Conservation (phyloP, 192 early-diverging fungal genomes). For the Allomyces macrogynus region DNA sequence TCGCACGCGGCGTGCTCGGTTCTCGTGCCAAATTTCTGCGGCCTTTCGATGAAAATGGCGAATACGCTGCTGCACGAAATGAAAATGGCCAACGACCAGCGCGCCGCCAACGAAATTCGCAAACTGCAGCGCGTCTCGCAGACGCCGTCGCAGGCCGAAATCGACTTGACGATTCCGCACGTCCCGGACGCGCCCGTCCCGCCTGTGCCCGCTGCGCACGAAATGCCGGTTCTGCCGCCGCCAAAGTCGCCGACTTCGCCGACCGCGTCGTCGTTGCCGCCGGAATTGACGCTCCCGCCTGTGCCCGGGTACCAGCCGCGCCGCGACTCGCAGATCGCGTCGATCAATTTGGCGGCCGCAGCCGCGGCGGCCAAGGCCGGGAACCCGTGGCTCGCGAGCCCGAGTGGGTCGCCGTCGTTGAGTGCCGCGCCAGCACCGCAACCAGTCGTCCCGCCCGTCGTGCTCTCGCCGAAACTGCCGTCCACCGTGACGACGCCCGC, state of each 20-base stretch:
- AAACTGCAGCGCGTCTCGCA: constrained; percentile 7
- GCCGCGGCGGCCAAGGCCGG: too few relatives aligned
- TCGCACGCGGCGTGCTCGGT: constrained; percentile 69
- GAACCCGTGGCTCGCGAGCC: too few relatives aligned
- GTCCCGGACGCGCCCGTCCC: constrained; percentile 7
- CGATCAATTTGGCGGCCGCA: not conserved
- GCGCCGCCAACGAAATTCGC: not conserved
- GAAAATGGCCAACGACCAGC: constrained; percentile 18
- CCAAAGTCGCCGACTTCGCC: not conserved
- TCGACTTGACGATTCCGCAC: constrained; percentile 12
- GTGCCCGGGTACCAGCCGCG: not conserved
- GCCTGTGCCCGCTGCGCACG: constrained; percentile 7
- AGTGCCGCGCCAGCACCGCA: not conserved
- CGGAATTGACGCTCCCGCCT: constrained; percentile 21
- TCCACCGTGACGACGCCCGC: not conserved
- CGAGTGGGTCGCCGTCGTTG: too few relatives aligned
- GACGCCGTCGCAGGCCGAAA: not conserved
- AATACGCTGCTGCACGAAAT: constrained; percentile 71
- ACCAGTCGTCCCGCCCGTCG: not conserved
- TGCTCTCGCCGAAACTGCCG: not conserved
- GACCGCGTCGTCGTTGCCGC: constrained; percentile 2
- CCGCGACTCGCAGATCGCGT: not conserved
- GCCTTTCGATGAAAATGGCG: constrained; percentile 67
- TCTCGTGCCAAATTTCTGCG: constrained; percentile 82
- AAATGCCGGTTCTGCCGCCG: too few relatives aligned